Percentiles rank a stretch among this genome's conserved stretches.
Conservation (phyloP, 257 asterid genomes). For the Solanum dulcamara region DNA sequence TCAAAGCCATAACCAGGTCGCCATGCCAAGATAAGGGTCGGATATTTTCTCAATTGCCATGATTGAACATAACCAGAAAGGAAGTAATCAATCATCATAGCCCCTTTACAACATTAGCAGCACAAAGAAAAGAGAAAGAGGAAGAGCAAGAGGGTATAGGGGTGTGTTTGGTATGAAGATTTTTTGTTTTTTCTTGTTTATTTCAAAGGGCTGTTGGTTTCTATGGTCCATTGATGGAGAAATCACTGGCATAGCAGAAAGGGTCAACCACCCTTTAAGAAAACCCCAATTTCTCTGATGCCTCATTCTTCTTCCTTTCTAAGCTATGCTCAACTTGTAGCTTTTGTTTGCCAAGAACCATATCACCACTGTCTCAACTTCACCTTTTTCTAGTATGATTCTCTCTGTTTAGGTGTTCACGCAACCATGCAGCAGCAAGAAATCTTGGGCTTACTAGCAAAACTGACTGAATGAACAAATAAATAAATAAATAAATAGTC, state of each 20-base stretch:
- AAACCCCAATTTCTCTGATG: neutral
- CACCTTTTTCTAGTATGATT: neutral
- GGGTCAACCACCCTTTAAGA: neutral
- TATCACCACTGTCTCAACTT: neutral
- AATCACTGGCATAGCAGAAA: neutral
- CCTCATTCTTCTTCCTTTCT: neutral
- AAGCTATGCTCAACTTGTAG: neutral
- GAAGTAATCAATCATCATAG: neutral
- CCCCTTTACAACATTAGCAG: neutral
- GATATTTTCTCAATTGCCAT: neutral
- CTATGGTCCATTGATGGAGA: neutral
- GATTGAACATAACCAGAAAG: neutral
- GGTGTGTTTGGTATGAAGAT: neutral
- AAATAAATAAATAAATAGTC: neutral
- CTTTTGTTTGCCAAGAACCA: neutral
- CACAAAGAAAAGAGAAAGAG: neutral
- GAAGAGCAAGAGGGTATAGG: neutral
- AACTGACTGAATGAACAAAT: neutral
- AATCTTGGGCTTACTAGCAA: neutral
- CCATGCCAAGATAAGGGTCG: neutral
- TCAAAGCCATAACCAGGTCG: neutral
- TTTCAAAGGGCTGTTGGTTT: conserved; percentile 7
- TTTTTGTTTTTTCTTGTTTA: neutral
- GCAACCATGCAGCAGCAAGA: neutral
- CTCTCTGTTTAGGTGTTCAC: neutral